Evolutionary conservation across 257 asterid genomes (phyloP).

Genomic region (Verbena officinalis): DNA sequence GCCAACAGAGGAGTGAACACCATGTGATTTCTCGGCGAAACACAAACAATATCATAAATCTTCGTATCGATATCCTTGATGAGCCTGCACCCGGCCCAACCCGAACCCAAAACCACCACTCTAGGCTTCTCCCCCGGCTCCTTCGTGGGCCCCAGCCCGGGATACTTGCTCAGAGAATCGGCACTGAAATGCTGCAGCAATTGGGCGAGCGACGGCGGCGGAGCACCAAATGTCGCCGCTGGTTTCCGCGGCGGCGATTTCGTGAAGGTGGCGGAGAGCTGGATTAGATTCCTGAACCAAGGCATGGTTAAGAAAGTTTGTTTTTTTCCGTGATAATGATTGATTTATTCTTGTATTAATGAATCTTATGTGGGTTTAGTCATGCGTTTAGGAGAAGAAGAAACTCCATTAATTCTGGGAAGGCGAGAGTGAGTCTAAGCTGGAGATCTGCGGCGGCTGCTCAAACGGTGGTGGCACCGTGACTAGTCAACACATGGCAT

Average conservation of each 20-base stretch:
- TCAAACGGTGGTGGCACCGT: conserved; percentile 17
- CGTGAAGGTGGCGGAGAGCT: conserved; percentile 47
- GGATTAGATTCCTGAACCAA: conserved; percentile 74
- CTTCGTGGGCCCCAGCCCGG: conserved; percentile 66
- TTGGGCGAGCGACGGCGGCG: conserved; percentile 48
- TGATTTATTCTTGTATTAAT: neutral
- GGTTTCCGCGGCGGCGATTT: conserved; percentile 35
- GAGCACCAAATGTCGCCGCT: conserved; percentile 26
- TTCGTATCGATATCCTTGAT: conserved; percentile 80
- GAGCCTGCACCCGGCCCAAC: conserved; percentile 98
- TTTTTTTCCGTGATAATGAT: neutral
- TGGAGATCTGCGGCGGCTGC: conserved; percentile 37
- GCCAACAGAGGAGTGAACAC: conserved; percentile 97
- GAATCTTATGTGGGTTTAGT: neutral
- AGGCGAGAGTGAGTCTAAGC: conserved; percentile 16
- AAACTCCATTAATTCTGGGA: conserved; percentile 32
- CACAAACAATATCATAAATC: conserved; percentile 77
- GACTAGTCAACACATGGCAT: conserved; percentile 32
- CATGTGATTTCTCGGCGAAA: conserved; percentile 97
- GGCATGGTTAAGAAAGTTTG: conserved; percentile 49
- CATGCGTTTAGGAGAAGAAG: conserved; percentile 22
- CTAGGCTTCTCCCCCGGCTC: conserved; percentile 89
- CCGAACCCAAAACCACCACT: conserved; percentile 91
- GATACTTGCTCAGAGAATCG: conserved; percentile 23
- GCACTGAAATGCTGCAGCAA: conserved; percentile 54